Evolutionary conservation across 441 rosid species (phyloP).

Genomic region (Erodium trifolium): DNA sequence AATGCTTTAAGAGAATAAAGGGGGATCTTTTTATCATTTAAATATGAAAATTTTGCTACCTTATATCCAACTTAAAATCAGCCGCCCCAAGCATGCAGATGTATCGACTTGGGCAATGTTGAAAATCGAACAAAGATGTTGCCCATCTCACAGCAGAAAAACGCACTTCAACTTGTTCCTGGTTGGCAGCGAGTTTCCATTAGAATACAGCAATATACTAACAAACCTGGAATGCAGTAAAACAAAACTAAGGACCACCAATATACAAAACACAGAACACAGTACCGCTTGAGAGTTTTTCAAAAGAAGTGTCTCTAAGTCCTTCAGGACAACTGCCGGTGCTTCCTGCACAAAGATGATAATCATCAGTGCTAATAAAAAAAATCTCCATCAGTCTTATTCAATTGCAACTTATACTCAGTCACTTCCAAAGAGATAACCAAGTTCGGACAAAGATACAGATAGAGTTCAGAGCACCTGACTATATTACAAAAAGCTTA

Average conservation of each 20-base stretch:
- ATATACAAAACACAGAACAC: conserved; percentile 13
- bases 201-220: conserved; percentile 9
- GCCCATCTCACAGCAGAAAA: conserved; percentile 97
- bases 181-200: conserved; percentile 23
- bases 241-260: not conserved
- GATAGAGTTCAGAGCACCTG: not conserved
- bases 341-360: conserved; percentile 52
- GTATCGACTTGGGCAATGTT: conserved; percentile 89
- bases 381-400: not conserved
- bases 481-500: conserved; percentile 2
- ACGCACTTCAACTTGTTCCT: conserved; percentile 95
- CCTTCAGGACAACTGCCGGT: conserved; percentile 47
- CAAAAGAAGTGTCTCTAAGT: conserved; percentile 75
- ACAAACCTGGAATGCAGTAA: conserved; percentile 15
- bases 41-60: conserved; percentile 40
- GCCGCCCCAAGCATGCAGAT: conserved; percentile 90
- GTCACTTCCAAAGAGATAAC: conserved; percentile 3
- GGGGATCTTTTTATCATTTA: not conserved
- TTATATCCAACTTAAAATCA: conserved; percentile 84
- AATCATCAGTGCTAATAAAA: conserved; percentile 11
- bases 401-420: not conserved
- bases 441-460: not conserved
- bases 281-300: conserved; percentile 70
- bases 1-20: not conserved
- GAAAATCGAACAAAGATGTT: conserved; percentile 61